Evolutionary conservation across 345 rosid species (phyloP).

Genomic region (Acer negundo): DNA sequence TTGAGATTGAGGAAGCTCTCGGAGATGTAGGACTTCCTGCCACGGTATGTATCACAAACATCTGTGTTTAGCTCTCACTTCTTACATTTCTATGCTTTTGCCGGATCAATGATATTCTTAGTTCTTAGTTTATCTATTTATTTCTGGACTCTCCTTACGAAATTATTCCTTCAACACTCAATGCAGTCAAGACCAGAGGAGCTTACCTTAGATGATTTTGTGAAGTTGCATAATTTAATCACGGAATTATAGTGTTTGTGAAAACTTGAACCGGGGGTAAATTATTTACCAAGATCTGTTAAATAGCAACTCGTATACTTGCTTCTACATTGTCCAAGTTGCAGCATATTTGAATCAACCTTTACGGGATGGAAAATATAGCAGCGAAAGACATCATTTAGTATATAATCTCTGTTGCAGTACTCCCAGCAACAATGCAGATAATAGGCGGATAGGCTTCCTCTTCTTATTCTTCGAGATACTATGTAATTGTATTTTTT

Average conservation of each 20-base stretch:
- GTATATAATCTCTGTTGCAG: not conserved
- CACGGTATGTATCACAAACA: conserved; percentile 49
- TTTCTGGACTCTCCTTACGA: not conserved
- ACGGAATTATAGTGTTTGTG: conserved; percentile 25
- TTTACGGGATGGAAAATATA: not conserved
- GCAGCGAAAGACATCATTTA: not conserved
- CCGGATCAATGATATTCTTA: not conserved
- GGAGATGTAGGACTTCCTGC: conserved; percentile 57
- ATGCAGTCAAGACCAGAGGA: conserved; percentile 96
- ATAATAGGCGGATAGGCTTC: not conserved
- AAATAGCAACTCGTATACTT: not conserved
- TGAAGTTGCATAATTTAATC: conserved; percentile 74
- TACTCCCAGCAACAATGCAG: not conserved
- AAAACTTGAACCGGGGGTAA: not conserved
- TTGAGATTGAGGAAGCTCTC: conserved; percentile 78
- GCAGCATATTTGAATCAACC: not conserved
- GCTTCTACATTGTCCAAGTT: not conserved
- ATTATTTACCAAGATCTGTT: not conserved
- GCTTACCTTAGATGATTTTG: conserved; percentile 82
- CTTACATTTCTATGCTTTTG: not conserved
- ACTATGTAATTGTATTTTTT: no score
- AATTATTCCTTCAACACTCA: not conserved
- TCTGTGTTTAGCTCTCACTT: not conserved
- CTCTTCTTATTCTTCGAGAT: not conserved
- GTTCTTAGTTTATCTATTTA: not conserved